A percentile compares a stretch with the other conserved stretches of the same genome.
Evolutionary conservation across 345 rosid species (phyloP).

Genomic region (Noccaea caerulescens): DNA sequence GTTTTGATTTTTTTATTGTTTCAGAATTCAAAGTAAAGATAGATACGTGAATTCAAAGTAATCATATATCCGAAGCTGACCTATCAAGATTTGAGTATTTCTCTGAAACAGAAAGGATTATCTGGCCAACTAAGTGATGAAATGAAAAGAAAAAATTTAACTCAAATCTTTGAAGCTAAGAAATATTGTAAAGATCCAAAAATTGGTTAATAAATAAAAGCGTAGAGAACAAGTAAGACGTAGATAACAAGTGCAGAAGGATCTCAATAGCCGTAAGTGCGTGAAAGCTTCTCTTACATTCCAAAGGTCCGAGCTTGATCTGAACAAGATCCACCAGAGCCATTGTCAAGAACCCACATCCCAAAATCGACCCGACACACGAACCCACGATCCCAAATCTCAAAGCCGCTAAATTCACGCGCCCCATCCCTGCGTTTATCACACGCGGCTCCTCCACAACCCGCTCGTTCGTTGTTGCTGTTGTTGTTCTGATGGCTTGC

Average conservation of each 20-base stretch:
- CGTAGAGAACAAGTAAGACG: conserved; percentile 35
- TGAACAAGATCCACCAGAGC: conserved; percentile 76
- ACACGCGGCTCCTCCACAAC: conserved; percentile 20
- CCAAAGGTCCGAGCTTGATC: conserved; percentile 75
- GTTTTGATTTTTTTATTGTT: too few species aligned
- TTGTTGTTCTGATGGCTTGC: conserved; percentile 43
- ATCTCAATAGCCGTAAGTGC: conserved; percentile 62
- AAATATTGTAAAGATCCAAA: too few species aligned
- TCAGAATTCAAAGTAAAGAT: too few species aligned
- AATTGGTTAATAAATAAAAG: not conserved
- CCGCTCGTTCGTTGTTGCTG: conserved; percentile 13
- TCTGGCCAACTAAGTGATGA: too few species aligned
- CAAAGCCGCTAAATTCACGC: conserved; percentile 54
- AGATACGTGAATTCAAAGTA: too few species aligned
- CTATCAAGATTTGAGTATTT: too few species aligned
- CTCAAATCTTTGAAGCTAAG: too few species aligned
- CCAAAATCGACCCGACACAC: conserved; percentile 16
- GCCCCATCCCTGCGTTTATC: conserved; percentile 41
- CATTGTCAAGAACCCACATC: conserved; percentile 72
- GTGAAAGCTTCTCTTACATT: conserved; percentile 53
- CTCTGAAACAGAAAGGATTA: too few species aligned
- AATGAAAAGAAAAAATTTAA: too few species aligned
- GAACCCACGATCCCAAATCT: conserved; percentile 56
- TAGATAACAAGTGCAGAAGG: conserved; percentile 65
- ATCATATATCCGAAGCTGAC: too few species aligned